A percentile compares a stretch with the other conserved stretches of the same genome.
These are phyloP conservation scores for Diutina siamensis DNA, from an alignment of 1,139 yeast genomes.

Conservation along the genomic window DNA sequence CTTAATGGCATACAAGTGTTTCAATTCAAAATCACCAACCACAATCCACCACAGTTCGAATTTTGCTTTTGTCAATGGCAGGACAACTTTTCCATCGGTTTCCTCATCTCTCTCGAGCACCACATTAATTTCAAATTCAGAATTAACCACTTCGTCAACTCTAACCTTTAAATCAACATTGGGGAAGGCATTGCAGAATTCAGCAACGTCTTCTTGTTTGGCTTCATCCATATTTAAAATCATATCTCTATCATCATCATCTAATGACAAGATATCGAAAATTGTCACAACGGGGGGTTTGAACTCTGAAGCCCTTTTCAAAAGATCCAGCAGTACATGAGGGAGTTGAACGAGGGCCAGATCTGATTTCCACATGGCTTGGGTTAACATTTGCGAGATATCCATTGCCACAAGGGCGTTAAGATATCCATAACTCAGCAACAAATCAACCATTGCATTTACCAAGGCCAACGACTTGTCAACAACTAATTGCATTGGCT, in stretches of 20 bases:
- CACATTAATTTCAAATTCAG: conserved; percentile 37
- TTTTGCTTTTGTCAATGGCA: conserved; percentile 48
- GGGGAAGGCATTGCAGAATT: conserved; percentile 84
- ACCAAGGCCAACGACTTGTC: conserved; percentile 38
- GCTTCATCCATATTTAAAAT: conserved; percentile 45
- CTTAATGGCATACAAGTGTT: conserved; percentile 64
- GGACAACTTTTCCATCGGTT: conserved; percentile 53
- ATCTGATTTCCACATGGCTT: conserved; percentile 78
- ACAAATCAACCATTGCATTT: conserved; percentile 60
- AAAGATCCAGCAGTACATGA: conserved; percentile 37
- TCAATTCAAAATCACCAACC: conserved; percentile 52
- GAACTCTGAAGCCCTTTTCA: conserved; percentile 44
- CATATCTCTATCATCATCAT: conserved; percentile 62
- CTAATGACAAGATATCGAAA: conserved; percentile 77
- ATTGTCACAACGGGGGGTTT: conserved; percentile 48
- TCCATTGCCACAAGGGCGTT: conserved; percentile 82
- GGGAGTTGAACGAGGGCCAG: conserved; percentile 79
- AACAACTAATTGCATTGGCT: conserved; percentile 46
- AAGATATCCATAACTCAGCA: conserved; percentile 71
- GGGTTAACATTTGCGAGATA: conserved; percentile 77
- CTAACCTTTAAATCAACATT: conserved; percentile 53
- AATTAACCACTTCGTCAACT: conserved; percentile 18
- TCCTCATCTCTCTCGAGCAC: conserved; percentile 63
- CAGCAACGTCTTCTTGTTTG: conserved; percentile 55
- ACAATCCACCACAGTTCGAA: conserved; percentile 86